Evolutionary conservation across 345 rosid genomes (phyloP), one percentile per base, ranked within the genome.

Genomic region (Populus euphratica): DNA sequence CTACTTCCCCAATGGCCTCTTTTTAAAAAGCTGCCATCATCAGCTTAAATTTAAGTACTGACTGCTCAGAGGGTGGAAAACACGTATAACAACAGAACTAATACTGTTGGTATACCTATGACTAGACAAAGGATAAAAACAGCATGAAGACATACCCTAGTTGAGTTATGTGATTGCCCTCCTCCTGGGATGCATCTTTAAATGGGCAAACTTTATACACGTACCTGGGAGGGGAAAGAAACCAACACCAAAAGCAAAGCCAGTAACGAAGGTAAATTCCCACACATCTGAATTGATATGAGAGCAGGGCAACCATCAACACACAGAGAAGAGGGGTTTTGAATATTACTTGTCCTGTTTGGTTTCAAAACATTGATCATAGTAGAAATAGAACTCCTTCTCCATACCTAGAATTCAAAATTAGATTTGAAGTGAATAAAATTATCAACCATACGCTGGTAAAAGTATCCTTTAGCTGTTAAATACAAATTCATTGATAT

Each of bases 151-250:
- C 92, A 70, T 92, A 96, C 98, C 98, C 99, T 81, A 96, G 81
- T 62, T 77, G 83, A 44, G 97, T 91, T 59, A 81, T 83, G 2
- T 89, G 16, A 73, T 90, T 80, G 36, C 93, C 96, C 80, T 96
- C 98, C 82, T 82, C 90, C 78, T 96, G 99, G 73, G 97, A 83
- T 78, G 97, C 90, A 81, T 92, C 89, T 84, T 92, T 94, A 79
- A 86, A 94, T 35, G 88, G 97, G 78, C 98, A 96, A 54, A 94
- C 91, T 86, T 91, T 96, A 90, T 96, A 96, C 75, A 89, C 84
- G 77, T 96, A 94, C 91, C 99, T 96, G 87, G 74, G 83, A 52
- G 23, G 64, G 41, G 65, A 68, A 78, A 65, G 54, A 72, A 25
- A 72, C 7, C 43, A 6, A 56, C 56, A 65, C 17, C 66, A 54